Evolutionary conservation across 2,329 filamentous ascomycete genomes (phyloP).

Genomic region (Colletotrichum destructivum): DNA sequence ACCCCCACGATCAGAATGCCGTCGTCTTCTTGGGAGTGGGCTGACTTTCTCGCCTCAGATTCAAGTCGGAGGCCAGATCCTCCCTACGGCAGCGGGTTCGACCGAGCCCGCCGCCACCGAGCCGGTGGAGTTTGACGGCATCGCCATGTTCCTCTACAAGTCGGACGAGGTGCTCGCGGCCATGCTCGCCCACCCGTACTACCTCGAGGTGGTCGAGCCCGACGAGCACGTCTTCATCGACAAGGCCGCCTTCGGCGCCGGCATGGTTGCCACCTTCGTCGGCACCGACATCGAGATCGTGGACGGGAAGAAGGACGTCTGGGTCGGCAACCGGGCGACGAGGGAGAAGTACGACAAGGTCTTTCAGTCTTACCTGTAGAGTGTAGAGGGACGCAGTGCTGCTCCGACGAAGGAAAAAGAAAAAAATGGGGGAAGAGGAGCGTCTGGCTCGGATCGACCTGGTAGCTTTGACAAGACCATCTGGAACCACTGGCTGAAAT

Average conservation of each 20-base stretch:
- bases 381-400: no score
- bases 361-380: conserved; percentile 43
- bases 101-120: conserved; percentile 42
- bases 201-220: conserved; percentile 48
- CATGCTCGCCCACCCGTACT: conserved; percentile 50
- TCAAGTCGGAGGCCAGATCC: conserved; percentile 47
- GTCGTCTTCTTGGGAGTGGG: not conserved
- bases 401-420: not conserved
- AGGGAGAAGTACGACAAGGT: conserved; percentile 45
- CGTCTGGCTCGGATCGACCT: not conserved
- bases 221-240: conserved; percentile 51
- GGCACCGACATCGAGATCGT: conserved; percentile 48
- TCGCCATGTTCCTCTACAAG: conserved; percentile 51
- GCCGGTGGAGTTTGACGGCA: conserved; percentile 48
- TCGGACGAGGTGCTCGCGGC: conserved; percentile 44
- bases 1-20: not conserved
- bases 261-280: conserved; percentile 49
- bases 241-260: conserved; percentile 46
- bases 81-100: conserved; percentile 45
- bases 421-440: no score
- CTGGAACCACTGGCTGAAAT: not conserved
- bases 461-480: rapidly evolving
- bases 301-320: conserved; percentile 45
- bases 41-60: conserved; percentile 40
- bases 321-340: conserved; percentile 44